Conservation (phyloP, 768 basidiomycete genomes). For the Dioszegia crocea region DNA sequence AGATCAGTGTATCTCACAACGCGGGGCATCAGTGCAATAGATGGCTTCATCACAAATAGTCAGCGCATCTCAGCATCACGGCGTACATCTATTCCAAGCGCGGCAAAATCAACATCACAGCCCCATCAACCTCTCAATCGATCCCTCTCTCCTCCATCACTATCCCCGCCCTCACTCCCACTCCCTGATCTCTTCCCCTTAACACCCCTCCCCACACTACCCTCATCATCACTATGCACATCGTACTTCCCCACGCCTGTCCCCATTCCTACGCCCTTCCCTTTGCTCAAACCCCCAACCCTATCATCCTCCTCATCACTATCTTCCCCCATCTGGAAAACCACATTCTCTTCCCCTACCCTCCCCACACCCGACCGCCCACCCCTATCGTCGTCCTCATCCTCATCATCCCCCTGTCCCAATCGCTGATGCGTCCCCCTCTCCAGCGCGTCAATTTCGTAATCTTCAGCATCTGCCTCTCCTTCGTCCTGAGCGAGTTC, state of each 20-base stretch:
- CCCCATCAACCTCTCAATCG: neutral
- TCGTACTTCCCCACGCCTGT: no score
- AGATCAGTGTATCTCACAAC: no score
- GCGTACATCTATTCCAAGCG: neutral
- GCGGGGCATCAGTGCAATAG: no score
- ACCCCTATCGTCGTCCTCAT: conserved; percentile 17
- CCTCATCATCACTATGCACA: no score
- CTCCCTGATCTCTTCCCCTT: no score
- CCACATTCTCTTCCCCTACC: conserved; percentile 37
- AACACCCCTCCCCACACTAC: no score
- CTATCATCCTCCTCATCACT: conserved; percentile 32
- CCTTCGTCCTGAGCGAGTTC: conserved; percentile 71
- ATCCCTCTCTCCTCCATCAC: neutral
- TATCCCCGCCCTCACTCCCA: neutral
- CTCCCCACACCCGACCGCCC: conserved; percentile 13
- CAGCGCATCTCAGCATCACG: no score
- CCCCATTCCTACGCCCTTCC: neutral
- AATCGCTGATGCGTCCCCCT: conserved; percentile 83
- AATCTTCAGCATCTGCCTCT: conserved; percentile 39
- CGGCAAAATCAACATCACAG: neutral
- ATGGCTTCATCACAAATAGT: no score
- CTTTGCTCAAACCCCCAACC: no score
- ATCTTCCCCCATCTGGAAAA: conserved; percentile 46
- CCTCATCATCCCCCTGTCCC: conserved; percentile 47
- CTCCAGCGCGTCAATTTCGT: conserved; percentile 35